Base-by-base conservation (phyloP, 2,329 filamentous ascomycete species). In the Cladophialophora exuberans region DNA sequence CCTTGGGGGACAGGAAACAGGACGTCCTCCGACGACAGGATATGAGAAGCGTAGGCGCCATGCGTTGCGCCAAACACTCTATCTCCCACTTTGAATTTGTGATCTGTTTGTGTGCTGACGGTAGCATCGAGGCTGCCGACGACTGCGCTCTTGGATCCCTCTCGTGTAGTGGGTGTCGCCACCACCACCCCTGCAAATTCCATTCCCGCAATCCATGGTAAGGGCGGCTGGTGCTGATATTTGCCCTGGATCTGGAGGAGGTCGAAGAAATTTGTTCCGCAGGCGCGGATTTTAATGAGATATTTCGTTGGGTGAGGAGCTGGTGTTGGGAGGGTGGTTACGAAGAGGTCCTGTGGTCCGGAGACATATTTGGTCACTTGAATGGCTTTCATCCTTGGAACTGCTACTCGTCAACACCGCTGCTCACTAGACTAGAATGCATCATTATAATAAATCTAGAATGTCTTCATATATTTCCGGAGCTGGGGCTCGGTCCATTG, bases 231-330 rank as follows among this genome's bases (percentile, higher is more conserved):
- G 69, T 90, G 82, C 70, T 97, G 93, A 75, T 97, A 97, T 82
- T 95, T 96, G 53, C 93, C 93, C 68, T 90, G 87, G 68, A 97
- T 90, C 70, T 97, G 93, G 51, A 97, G 84, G 54, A 96, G 88
- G 71, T 97, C 93, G 78, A 97, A 97, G 82, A 97, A 97, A 76
- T 97, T 97, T 66, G 90, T 89, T 17, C 90, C 93, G 0, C 88
- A 83, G 42, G 93, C 90, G 73, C 90, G 89, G 66, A 97, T 88
- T 67, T 86, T 83, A 69, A 97, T 88, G 61, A 95, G 80, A 71
- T 97, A 97, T 75, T 96, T 84, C 67, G 88, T 77, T 26, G 84
- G 73, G 6, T 80, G 78, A 1, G 91, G 89, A 1, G 76, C 75
- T 1, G 90, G 92, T 50, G 91, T 89, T 15, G 90, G 85, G 11